Base-by-base conservation (phyloP, 1,284 basidiomycete species). In the Rhodotorula sp. region DNA sequence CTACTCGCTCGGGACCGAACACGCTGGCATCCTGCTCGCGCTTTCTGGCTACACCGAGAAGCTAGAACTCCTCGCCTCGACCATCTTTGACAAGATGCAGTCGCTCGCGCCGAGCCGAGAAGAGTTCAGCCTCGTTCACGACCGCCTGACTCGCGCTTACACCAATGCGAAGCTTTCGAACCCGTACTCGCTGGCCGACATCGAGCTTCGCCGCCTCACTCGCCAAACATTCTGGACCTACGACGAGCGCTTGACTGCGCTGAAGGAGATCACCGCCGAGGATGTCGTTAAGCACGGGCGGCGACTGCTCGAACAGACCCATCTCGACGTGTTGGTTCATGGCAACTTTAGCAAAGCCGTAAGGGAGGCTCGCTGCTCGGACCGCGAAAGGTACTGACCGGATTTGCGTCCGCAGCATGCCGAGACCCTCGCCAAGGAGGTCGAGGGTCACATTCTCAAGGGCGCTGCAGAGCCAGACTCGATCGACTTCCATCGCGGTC, bases 1-100 rank as follows among this genome's bases (percentile, higher is more conserved):
- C 15, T 98, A 95, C 82, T 85, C 83, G 75, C 84, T 96, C 76
- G 85, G 88, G 71, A 83, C 85, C 14, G 87, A 88, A 24, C 88
- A 90, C 2, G 79, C 96, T 45, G 87, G 84, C 60, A 80, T 97
- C 42, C 83, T 85, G 10, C 83, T 94, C 59, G n/a, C 48, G 18
- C 57, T 76, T 14, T 85, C 84, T 60, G 95, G 95, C 3, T 99
- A 97, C 83, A 96, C 93, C 78, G 94, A 99, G 82, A 98, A 97
- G 82, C 84, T 99, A 48, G 83, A 87, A 8, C 86, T 91, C 0
- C 85, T 99, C 45, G 85, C 89, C 18, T 83, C 89, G 77, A 86
- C 88, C 69, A 87, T 99, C 66, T 80, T 98, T 57, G 4, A 89
- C 73, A 88, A 87, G 77, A 83, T 91, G 64, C 88, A 86, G 65